Conservation (phyloP, 176 grass and related monocot genomes). For the Pontederia paniculata region DNA sequence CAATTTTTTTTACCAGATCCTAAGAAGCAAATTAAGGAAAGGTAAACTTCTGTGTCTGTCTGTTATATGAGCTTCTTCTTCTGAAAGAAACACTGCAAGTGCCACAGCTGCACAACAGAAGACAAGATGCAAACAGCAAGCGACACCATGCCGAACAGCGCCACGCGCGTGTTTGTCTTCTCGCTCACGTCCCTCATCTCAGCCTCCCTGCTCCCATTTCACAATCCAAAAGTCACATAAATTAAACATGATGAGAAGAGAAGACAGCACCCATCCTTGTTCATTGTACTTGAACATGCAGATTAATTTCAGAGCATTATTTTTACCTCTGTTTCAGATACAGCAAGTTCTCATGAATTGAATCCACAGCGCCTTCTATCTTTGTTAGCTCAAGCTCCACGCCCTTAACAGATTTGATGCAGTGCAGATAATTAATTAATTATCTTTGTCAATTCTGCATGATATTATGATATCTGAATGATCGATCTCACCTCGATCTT, state of each 20-base stretch:
- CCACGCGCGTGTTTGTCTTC: conserved; percentile 69
- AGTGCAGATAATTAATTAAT: not conserved
- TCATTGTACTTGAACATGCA: no score
- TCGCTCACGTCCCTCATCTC: conserved; percentile 64
- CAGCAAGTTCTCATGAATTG: conserved; percentile 75
- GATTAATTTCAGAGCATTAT: no score
- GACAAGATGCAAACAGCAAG: conserved; percentile 53
- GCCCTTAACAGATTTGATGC: conserved; percentile 28
- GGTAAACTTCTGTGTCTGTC: not conserved
- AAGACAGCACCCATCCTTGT: no score
- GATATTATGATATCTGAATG: not conserved
- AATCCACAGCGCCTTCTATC: conserved; percentile 44
- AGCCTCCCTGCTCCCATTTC: conserved; percentile 35
- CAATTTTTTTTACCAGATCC: no score
- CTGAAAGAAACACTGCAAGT: conserved; percentile 64
- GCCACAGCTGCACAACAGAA: conserved; percentile 59
- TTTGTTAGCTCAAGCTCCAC: conserved; percentile 71
- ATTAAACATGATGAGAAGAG: no score
- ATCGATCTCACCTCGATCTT: conserved; percentile 52
- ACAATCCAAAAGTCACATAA: not conserved
- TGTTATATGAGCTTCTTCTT: conserved; percentile 97
- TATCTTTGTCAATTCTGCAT: no score
- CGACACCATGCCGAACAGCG: conserved; percentile 66
- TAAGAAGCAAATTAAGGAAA: not conserved
- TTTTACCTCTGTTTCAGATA: conserved; percentile 57